A percentile compares a stretch with the other conserved stretches of the same genome.
phyloP scores from a whole-genome alignment of 768 basidiomycete species.

The Vararia minispora region DNA sequence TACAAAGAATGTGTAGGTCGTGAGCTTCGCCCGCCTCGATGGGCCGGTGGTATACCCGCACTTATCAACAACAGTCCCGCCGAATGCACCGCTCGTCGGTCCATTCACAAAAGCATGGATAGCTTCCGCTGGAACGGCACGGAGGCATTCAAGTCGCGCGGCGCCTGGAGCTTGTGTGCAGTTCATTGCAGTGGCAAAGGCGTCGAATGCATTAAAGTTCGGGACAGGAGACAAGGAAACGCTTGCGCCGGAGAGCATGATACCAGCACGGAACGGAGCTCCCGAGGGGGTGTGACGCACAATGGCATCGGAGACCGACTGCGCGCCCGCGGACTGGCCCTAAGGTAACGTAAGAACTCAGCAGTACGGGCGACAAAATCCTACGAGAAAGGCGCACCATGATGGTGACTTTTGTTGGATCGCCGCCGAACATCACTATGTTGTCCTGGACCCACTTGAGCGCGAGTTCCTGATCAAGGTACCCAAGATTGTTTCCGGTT shows the following conservation, averaged over 20 bases:
- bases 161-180: slow-evolving; percentile 15
- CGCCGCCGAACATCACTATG: slow-evolving; percentile 50
- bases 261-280: slow-evolving; percentile 5
- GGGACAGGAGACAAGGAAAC: neutral
- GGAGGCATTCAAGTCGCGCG: slow-evolving; percentile 16
- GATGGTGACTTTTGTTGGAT: slow-evolving; percentile 30
- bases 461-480: neutral
- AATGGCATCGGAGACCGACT: slow-evolving; percentile 2
- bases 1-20: neutral
- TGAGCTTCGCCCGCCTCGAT: too few species aligned
- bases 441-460: slow-evolving; percentile 22
- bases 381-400: slow-evolving; percentile 14
- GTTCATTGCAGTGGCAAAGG: slow-evolving; percentile 4
- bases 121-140: slow-evolving; percentile 11
- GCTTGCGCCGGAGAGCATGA: slow-evolving; percentile 3
- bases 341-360: neutral
- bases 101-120: slow-evolving; percentile 13
- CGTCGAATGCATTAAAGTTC: slow-evolving; percentile 3
- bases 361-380: neutral
- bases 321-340: slow-evolving; percentile 6
- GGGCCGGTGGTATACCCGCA: neutral
- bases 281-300: neutral
- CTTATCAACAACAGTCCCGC: slow-evolving; percentile 8
- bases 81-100: neutral
- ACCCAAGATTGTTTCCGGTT: neutral